Evolutionary conservation across 179 eudicot species (phyloP), one percentile per base, ranked within the genome.

Genomic region (Carnegiea gigantea): DNA sequence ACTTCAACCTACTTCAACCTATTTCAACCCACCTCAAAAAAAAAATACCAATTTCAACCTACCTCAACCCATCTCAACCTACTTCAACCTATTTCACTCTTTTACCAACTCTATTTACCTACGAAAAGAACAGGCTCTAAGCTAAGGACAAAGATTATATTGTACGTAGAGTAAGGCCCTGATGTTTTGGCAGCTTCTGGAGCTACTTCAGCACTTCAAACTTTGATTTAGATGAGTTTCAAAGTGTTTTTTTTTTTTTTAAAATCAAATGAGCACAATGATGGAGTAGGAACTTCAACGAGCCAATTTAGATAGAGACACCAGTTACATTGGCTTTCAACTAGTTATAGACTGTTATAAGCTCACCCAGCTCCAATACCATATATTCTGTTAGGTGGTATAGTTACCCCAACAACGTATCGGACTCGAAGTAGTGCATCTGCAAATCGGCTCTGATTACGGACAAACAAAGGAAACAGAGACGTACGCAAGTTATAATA

Each of bases 301-400:
- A 11, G 43, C 64, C 26, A 59, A 36, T 68, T 49, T 30, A 51
- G 46, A 81, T 33, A 75, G 77, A 36, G 28, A 65, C 26, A 12
- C 48, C 40, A 28, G 1, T 73, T 73, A 81, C 30, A 5, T 24
- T 73, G 73, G 57, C 67, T 43, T 43, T 60, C 65, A 76, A 23
- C 18, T 38, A 80, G 4, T 65, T 57, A 65, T 64, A 77, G 70
- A 40, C 49, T 79, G 14, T 36, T 12, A 23, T 21, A 70, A 13
- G 78, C 92, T 91, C 80, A 95, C 99, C 99, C 99, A 65, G 91
- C 86, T 78, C 99, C 99, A 40, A 95, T 89, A 80, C 99, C 99
- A 87, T 84, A 95, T 40, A 95, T 92, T 85, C 95, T 86, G 86
- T 95, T 97, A 75, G 92, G 87, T 49, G 99, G 98, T 83, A 95